Base-by-base conservation (phyloP, 192 early-diverging fungal genomes). In the Backusella parvicylindrica region DNA sequence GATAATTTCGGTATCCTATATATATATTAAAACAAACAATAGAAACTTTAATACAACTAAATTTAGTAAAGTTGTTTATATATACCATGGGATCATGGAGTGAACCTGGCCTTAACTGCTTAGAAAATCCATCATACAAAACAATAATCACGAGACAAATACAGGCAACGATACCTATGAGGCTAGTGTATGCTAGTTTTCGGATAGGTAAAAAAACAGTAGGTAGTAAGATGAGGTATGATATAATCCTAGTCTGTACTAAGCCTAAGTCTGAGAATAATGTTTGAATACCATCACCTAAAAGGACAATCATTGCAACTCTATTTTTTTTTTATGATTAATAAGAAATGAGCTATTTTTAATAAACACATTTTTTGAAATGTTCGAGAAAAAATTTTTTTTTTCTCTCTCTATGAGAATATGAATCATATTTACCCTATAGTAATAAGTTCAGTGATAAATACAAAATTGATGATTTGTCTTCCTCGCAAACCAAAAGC, bases 111-210 rank as follows among this genome's bases (percentile, higher is more conserved):
- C 74, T 31, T 1, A 67, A 30, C 0, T 26, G n/a, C 40, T 79
- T 91, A 12, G 81, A 73, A 12, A 91, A 37, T 35, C 92, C 92
- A 77, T 93, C 85, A 60, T 71, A 81, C 23, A 92, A 43, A 11
- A 93, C 41, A 72, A 93, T 88, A 12, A 71, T 50, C 8, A 92
- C 70, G 11, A 93, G 70, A 43, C 82, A 79, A 1, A 83, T 26
- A 12, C 89, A 75, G 1, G 85, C 75, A 31, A 89, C 67, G 53
- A 93, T 82, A n/a, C 92, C 92, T 41, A 93, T 37, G 9, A 92
- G 53, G n/a, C 81, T 82, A 8, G 80, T 84, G 56, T 88, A 92
- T 2, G 86, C 77, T 21, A 90, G 73, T 3, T 79, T 63, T 75
- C 80, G 30, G 37, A 83, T 43, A 71, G 86, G 70, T 75, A 90